phyloP scores from a whole-genome alignment of 176 grass and related monocot species.

The Eragrostis nindensis region DNA sequence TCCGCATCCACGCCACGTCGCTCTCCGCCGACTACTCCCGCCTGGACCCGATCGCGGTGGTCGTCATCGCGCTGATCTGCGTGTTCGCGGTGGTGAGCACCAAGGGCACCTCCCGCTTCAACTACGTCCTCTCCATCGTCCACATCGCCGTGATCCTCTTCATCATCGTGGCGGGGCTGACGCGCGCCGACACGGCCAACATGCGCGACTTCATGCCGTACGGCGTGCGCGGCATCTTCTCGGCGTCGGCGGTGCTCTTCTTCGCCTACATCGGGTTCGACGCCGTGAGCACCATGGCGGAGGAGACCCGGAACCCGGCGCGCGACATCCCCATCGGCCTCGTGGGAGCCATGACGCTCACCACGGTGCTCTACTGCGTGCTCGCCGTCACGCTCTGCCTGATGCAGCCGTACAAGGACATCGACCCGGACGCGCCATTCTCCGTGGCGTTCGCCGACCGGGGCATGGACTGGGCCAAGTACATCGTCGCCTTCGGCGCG shows the following conservation, averaged over 20 bases:
- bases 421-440: conserved; percentile 68
- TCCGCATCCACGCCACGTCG: conserved; percentile 71
- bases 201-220: conserved; percentile 58
- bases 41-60: conserved; percentile 86
- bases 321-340: conserved; percentile 80
- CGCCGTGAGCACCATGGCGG: conserved; percentile 88
- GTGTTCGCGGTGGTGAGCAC: conserved; percentile 61
- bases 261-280: conserved; percentile 94
- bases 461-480: conserved; percentile 73
- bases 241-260: conserved; percentile 80
- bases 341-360: conserved; percentile 67
- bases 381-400: conserved; percentile 63
- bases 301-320: conserved; percentile 79
- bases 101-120: conserved; percentile 91
- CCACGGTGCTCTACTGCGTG: conserved; percentile 50
- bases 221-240: conserved; percentile 67
- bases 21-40: conserved; percentile 60
- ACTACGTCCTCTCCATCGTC: conserved; percentile 75
- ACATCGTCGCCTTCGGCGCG: conserved; percentile 71
- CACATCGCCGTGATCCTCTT: conserved; percentile 75
- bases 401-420: conserved; percentile 50
- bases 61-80: conserved; percentile 60
- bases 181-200: conserved; percentile 53
- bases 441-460: conserved; percentile 52
- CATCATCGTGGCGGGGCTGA: conserved; percentile 68